Evolutionary conservation across 148 eudicot genomes (phyloP), one percentile per base, ranked within the genome.

Genomic region (Heliamphora exappendiculata): DNA sequence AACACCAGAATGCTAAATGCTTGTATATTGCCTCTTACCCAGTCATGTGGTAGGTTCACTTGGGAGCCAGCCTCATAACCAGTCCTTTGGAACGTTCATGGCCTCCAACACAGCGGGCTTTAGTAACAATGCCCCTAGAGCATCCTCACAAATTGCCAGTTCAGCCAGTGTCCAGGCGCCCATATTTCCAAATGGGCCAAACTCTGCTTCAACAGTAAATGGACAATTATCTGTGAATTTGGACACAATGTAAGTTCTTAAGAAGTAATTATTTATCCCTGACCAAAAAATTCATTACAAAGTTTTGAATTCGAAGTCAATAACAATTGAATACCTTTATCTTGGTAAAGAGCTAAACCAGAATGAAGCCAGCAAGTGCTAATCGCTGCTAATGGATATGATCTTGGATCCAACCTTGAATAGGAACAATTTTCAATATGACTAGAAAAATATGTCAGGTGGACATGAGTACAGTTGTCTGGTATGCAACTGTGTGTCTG

Each of bases 1-100:
- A 60, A 53, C 11, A 41, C 75, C 19, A 31, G 2, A 36, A 19
- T 36, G 45, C 45, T 76, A 11, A 45, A 29, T 70, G 10, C 41
- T 69, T 65, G 55, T 19, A 22, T 41, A 31, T 57, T 70, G 14
- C 33, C 64, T 67, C 75, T 70, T 7, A 79, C 51, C 49, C 28
- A 57, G 12, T 74, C 16, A 26, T 34, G 14, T 76, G 53, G 33
- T 78, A 89, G 92, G 84, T 80, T 29, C 79, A 42, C 70, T 83
- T 80, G 88, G 89, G 57, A 81, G 79, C 74, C 91, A 88, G 82
- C 58, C 65, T 65, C 81, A 84, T 72, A 41, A 58, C 33, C 87
- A 78, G 79, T 67, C 84, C 67, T 53, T 73, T 75, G 91, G 85
- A 71, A 83, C n/a, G 51, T 67, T 81, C 65, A 76, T 82, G 75